phyloP scores from a whole-genome alignment of 108 stramenopile genomes.

The Cyclotella sp. region DNA sequence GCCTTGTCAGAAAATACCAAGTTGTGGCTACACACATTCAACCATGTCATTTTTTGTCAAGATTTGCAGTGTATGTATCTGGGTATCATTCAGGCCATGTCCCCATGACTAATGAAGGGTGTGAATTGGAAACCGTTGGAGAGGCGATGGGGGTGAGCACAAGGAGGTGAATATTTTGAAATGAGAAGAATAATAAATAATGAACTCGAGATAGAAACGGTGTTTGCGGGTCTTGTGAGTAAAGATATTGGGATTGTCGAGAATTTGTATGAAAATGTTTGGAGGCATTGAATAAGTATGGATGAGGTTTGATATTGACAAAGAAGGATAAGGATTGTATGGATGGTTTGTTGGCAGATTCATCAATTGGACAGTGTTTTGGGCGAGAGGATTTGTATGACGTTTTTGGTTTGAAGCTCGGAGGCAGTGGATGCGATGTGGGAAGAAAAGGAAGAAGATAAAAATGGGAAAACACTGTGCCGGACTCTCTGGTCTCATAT shows the following conservation, averaged over 20 bases:
- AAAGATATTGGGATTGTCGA: background rate
- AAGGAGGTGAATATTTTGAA: conserved; percentile 24
- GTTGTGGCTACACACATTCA: conserved; percentile 30
- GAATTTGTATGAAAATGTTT: conserved; percentile 4
- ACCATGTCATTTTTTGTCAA: conserved; percentile 41
- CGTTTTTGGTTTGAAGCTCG: conserved; percentile 16
- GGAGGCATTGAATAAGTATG: conserved; percentile 12
- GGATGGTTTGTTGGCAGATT: conserved; percentile 20
- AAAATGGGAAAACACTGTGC: background rate
- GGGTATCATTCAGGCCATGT: conserved; percentile 12
- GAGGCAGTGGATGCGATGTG: conserved; percentile 22
- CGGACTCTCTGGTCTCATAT: conserved; percentile 10
- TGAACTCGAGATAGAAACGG: conserved; percentile 2
- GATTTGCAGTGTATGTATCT: conserved; percentile 37
- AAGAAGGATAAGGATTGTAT: conserved; percentile 1
- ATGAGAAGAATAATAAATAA: conserved; percentile 28
- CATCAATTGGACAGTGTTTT: background rate
- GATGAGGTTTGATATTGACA: conserved; percentile 26
- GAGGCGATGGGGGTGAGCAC: conserved; percentile 26
- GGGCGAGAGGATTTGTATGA: conserved; percentile 16
- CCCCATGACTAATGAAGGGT: conserved; percentile 14
- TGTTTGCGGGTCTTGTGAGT: conserved; percentile 20
- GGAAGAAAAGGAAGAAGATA: background rate
- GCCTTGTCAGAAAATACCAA: background rate
- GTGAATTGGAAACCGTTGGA: conserved; percentile 7